Base-by-base conservation (phyloP, 352 stramenopile genomes). In the Bremia lactucae region DNA sequence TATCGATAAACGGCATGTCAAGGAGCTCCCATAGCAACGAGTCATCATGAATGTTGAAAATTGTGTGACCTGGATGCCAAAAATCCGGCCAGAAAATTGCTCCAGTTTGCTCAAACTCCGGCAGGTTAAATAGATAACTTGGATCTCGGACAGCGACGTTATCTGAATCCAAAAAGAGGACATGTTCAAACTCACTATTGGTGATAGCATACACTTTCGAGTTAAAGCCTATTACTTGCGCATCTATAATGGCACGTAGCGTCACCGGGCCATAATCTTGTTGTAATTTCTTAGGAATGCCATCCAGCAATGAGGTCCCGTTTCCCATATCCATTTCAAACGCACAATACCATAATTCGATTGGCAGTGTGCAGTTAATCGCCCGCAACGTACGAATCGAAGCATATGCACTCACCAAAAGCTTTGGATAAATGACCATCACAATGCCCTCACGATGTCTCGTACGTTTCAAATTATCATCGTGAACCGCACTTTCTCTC, bases 61-160 rank as follows among this genome's bases (percentile, higher is more conserved):
- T 78, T 6, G 66, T 76, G 48, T 80, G 52, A 2, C 24, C 23
- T 20, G 52, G 46, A 42, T 61, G 52, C 52, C 52, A 61, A 38
- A 55, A 55, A 7, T 83, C 68, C 0, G 68, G 71, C 71, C 71
- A 83, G 21, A 83, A 81, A 9, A 83, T 13, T 11, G 71, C 63
- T 7, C 68, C 71, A 0, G 36, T 53, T 21, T 61, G 22, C 20
- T 46, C 21, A 25, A 71, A 80, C 34, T 68, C 60, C 0, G 19
- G 42, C 4, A 44, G 46, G 4, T 65, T 36, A 57, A 80, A 83
- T 26, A 83, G 36, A 28, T 68, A 74, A 15, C 48, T 74, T 16
- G 70, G 70, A 42, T 83, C 60, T 13, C 43, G 56, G 11, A 70
- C 64, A 0, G 64, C 52, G 22, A 80, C 41, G 39, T 76, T 83